Evolutionary conservation across 2,329 filamentous ascomycete species (phyloP).

Genomic region (Penicillium hesseltinei): DNA sequence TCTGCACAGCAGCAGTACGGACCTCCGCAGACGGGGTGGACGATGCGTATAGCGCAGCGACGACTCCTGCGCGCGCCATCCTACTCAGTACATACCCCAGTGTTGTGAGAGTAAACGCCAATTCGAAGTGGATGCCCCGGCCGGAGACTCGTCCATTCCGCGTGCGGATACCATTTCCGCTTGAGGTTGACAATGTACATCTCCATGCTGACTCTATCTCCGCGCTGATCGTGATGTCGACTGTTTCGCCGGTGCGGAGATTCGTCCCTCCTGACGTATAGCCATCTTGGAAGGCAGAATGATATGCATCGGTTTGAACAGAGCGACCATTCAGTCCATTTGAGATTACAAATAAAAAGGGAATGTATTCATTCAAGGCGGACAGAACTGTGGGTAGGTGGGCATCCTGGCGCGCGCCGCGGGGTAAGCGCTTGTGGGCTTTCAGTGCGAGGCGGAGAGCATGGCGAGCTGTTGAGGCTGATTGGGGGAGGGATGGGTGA

Average conservation of each 20-base stretch:
- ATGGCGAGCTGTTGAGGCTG: conserved; percentile 77
- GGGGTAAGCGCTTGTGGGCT: conserved; percentile 80
- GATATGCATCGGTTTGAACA: background rate
- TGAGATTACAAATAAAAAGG: conserved; percentile 77
- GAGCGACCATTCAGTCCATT: conserved; percentile 58
- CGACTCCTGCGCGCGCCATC: conserved; percentile 68
- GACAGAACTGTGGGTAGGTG: conserved; percentile 69
- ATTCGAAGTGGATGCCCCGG: conserved; percentile 74
- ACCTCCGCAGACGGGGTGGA: conserved; percentile 64
- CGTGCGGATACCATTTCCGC: conserved; percentile 34
- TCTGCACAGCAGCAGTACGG: conserved; percentile 66
- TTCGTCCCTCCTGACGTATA: background rate
- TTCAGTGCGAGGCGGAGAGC: conserved; percentile 82
- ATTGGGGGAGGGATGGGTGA: conserved; percentile 83
- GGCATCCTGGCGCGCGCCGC: conserved; percentile 62
- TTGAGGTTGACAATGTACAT: conserved; percentile 67
- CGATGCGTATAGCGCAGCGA: conserved; percentile 66
- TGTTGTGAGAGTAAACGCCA: conserved; percentile 74
- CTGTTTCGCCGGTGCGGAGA: conserved; percentile 53
- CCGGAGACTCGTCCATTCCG: conserved; percentile 68
- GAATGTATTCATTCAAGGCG: conserved; percentile 73
- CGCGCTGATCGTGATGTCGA: conserved; percentile 66
- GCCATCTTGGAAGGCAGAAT: background rate
- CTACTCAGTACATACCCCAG: conserved; percentile 72
- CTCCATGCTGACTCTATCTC: conserved; percentile 76